Evolutionary conservation across 2,329 filamentous ascomycete genomes (phyloP).

Genomic region (Penicillium sp.): DNA sequence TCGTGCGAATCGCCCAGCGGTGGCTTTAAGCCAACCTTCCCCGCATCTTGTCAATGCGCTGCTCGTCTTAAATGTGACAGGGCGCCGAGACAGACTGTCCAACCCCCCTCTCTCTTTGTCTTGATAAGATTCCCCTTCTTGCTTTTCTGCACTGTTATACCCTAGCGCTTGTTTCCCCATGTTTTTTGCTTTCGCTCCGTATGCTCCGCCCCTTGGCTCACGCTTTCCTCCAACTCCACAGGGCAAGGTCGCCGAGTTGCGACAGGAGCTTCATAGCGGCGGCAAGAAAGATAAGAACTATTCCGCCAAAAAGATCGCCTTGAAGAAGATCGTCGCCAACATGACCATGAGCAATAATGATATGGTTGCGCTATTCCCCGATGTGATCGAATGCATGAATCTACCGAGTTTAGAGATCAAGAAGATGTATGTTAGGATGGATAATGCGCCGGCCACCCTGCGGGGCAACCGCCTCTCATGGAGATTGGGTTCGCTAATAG

Average conservation of each 20-base stretch:
- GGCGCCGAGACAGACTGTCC: conserved; percentile 9
- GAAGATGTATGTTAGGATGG: conserved; percentile 74
- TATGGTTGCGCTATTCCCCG: conserved; percentile 95
- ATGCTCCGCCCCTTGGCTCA: conserved; percentile 37
- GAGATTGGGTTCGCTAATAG: conserved; percentile 16
- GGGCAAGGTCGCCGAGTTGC: conserved; percentile 98
- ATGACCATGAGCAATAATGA: conserved; percentile 99
- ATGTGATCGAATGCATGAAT: conserved; percentile 94
- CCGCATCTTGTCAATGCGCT: conserved; percentile 24
- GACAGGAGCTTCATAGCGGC: conserved; percentile 88
- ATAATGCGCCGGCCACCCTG: neutral
- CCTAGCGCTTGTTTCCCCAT: conserved; percentile 25
- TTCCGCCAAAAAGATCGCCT: conserved; percentile 90
- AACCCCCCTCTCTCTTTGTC: conserved; percentile 5
- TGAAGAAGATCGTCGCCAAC: conserved; percentile 99
- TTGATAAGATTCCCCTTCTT: neutral
- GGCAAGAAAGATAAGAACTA: conserved; percentile 99
- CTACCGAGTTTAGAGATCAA: conserved; percentile 96
- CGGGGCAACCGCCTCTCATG: neutral
- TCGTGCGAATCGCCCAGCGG: conserved; percentile 24
- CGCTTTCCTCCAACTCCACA: conserved; percentile 56
- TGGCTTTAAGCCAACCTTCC: conserved; percentile 20
- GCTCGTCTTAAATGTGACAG: conserved; percentile 14
- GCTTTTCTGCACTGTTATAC: conserved; percentile 6
- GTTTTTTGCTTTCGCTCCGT: conserved; percentile 36